A percentile compares a stretch with the other conserved stretches of the same genome.
Evolutionary conservation across 108 stramenopile species (phyloP).

Genomic region (Discostella pseudostelligera): DNA sequence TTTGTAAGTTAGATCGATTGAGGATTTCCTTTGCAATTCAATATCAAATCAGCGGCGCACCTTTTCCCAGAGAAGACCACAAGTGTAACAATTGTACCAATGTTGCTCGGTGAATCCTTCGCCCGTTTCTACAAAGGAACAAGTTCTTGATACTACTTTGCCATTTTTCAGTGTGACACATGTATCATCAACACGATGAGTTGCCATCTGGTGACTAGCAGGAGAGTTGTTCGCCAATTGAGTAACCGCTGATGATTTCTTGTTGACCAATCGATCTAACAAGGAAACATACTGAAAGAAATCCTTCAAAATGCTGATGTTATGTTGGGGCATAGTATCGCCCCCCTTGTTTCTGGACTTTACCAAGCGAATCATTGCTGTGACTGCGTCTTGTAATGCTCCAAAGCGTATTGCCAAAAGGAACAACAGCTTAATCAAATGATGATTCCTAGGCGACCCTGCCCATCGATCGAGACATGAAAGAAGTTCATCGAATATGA

Average conservation of each 20-base stretch:
- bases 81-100: constrained; percentile 85
- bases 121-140: constrained; percentile 64
- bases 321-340: neutral
- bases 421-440: constrained; percentile 27
- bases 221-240: neutral
- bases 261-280: constrained; percentile 17
- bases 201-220: too few relatives aligned
- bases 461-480: constrained; percentile 30
- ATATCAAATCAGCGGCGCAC: neutral
- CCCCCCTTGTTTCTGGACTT: constrained; percentile 3
- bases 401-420: constrained; percentile 39
- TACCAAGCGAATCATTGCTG: constrained; percentile 11
- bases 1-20: neutral
- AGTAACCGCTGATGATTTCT: neutral
- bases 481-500: constrained; percentile 20
- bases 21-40: neutral
- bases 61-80: constrained; percentile 80
- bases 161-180: constrained; percentile 15
- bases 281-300: constrained; percentile 27
- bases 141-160: constrained; percentile 40
- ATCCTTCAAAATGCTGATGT: constrained; percentile 6
- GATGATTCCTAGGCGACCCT: neutral
- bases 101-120: constrained; percentile 83
- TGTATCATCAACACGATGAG: neutral
- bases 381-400: constrained; percentile 23